A percentile compares a stretch with the other conserved stretches of the same genome.
phyloP scores from a whole-genome alignment of 805 yeast genomes.

The Candida incommunis region DNA sequence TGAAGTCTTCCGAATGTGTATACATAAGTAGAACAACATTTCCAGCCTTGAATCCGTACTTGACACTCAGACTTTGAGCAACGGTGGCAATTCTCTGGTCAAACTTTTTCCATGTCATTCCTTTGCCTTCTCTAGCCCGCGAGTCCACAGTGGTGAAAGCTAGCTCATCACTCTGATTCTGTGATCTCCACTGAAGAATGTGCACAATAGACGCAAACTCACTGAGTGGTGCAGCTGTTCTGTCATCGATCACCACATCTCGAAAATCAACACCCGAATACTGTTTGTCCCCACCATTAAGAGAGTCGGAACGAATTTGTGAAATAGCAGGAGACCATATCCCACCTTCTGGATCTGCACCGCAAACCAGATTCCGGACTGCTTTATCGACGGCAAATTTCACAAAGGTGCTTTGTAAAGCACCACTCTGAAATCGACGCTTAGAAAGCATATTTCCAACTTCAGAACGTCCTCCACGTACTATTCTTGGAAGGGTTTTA shows the following conservation, averaged over 20 bases:
- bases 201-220: slow-evolving; percentile 62
- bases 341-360: slow-evolving; percentile 67
- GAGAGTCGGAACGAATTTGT: slow-evolving; percentile 40
- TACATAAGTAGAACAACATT: slow-evolving; percentile 69
- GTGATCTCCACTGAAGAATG: slow-evolving; percentile 64
- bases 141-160: slow-evolving; percentile 41
- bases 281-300: slow-evolving; percentile 57
- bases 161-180: slow-evolving; percentile 59
- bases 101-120: slow-evolving; percentile 66
- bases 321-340: slow-evolving; percentile 75
- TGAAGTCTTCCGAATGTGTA: slow-evolving; percentile 75
- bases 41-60: slow-evolving; percentile 50
- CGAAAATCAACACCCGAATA: slow-evolving; percentile 71
- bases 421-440: slow-evolving; percentile 62
- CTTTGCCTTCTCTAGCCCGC: slow-evolving; percentile 34
- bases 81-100: slow-evolving; percentile 67
- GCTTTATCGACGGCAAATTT: slow-evolving; percentile 60
- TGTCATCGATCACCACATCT: slow-evolving; percentile 60
- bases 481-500: slow-evolving; percentile 70
- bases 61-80: slow-evolving; percentile 54
- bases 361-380: slow-evolving; percentile 51
- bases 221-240: slow-evolving; percentile 59
- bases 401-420: slow-evolving; percentile 64
- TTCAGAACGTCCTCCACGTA: slow-evolving; percentile 76
- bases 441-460: slow-evolving; percentile 84